Percentiles rank a stretch among this genome's conserved stretches.
Evolutionary conservation across 768 basidiomycete species (phyloP).

Genomic region (Leccinum variicolor): DNA sequence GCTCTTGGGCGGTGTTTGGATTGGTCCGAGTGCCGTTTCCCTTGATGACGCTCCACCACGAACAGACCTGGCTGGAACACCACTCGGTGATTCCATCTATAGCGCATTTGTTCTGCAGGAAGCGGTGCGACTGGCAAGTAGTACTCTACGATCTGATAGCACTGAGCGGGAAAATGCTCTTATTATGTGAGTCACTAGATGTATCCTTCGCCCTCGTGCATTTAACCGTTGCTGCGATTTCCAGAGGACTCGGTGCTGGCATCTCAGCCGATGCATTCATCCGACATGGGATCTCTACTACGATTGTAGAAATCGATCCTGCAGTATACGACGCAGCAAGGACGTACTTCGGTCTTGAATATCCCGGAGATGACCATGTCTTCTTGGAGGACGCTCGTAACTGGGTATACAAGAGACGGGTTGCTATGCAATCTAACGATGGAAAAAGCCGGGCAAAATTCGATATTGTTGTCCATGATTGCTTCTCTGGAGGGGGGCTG

Average conservation of each 20-base stretch:
- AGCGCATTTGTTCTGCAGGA: slow-evolving; percentile 85
- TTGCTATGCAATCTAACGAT: slow-evolving; percentile 22
- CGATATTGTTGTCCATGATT: slow-evolving; percentile 84
- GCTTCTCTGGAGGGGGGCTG: slow-evolving; percentile 92
- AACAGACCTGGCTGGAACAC: slow-evolving; percentile 50
- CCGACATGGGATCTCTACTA: slow-evolving; percentile 64
- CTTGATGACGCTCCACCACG: slow-evolving; percentile 40
- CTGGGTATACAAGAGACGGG: slow-evolving; percentile 54
- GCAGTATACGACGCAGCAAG: slow-evolving; percentile 83
- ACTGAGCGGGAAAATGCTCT: slow-evolving; percentile 51
- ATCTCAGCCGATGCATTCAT: slow-evolving; percentile 75
- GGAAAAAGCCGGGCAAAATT: slow-evolving; percentile 31
- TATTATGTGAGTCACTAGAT: slow-evolving; percentile 55
- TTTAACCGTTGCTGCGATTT: background rate
- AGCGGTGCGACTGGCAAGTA: slow-evolving; percentile 67
- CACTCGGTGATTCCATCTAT: slow-evolving; percentile 79
- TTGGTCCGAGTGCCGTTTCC: slow-evolving; percentile 45
- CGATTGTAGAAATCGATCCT: slow-evolving; percentile 92
- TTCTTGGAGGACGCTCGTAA: slow-evolving; percentile 74
- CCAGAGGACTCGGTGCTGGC: slow-evolving; percentile 86
- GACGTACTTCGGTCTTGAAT: slow-evolving; percentile 73
- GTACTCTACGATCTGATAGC: slow-evolving; percentile 37
- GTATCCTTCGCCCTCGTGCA: slow-evolving; percentile 5
- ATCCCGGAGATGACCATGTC: slow-evolving; percentile 55
- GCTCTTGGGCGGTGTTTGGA: slow-evolving; percentile 78